Conservation (phyloP, 768 basidiomycete species). For the Termitomyces bulborhizus region DNA sequence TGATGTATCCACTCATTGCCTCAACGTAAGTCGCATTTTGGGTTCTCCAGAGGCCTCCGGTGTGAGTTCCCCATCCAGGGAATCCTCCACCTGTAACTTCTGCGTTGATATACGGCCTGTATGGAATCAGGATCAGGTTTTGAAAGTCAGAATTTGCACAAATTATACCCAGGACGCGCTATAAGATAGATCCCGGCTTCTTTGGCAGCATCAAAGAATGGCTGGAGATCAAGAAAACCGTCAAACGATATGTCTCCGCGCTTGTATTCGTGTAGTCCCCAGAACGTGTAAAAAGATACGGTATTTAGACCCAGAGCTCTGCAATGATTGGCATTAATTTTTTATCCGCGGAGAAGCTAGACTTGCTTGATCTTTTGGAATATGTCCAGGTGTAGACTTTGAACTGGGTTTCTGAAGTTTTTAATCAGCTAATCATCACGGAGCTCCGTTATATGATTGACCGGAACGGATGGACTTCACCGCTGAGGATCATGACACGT, state of each 20-base stretch:
- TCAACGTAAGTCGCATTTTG: conserved; percentile 33
- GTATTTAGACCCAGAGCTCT: conserved; percentile 39
- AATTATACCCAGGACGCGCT: conserved; percentile 39
- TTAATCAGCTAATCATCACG: neutral
- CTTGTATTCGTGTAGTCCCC: conserved; percentile 40
- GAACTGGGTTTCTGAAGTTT: conserved; percentile 29
- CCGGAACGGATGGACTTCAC: conserved; percentile 40
- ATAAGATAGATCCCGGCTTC: conserved; percentile 51
- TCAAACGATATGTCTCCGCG: conserved; percentile 46
- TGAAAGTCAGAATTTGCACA: neutral
- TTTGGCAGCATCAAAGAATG: conserved; percentile 50
- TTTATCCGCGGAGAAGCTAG: neutral
- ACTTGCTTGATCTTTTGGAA: conserved; percentile 38
- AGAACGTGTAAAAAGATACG: conserved; percentile 38
- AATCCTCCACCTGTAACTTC: conserved; percentile 49
- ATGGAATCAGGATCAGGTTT: neutral
- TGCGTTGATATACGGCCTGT: conserved; percentile 39
- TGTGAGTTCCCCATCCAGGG: conserved; percentile 52
- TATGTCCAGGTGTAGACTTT: conserved; percentile 35
- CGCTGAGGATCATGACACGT: conserved; percentile 34
- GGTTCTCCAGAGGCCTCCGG: conserved; percentile 39
- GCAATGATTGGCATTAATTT: neutral
- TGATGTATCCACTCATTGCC: conserved; percentile 46
- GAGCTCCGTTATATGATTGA: conserved; percentile 10
- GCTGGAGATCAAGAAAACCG: conserved; percentile 47